Conservation (phyloP, 2,329 filamentous ascomycete species). For the Graphium sp. region DNA sequence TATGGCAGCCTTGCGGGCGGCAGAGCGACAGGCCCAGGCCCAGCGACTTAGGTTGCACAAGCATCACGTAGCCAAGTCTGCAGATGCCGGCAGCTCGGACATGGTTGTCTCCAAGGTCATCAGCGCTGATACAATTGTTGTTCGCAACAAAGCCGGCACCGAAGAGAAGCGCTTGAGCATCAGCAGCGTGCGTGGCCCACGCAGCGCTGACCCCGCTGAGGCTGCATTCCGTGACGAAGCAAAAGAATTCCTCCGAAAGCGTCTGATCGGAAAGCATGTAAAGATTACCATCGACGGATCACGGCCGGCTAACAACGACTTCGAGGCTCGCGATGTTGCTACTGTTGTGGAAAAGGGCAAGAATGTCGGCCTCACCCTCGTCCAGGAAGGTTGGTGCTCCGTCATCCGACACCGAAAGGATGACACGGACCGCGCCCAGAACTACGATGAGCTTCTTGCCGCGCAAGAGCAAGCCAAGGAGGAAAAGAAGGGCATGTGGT, state of each 20-base stretch:
- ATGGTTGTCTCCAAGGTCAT: conserved; percentile 74
- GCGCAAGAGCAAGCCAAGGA: conserved; percentile 73
- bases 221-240: conserved; percentile 81
- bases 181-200: conserved; percentile 88
- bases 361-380: conserved; percentile 68
- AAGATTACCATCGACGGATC: conserved; percentile 79
- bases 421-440: conserved; percentile 81
- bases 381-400: conserved; percentile 86
- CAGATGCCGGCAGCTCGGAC: conserved; percentile 46
- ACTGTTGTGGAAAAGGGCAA: conserved; percentile 72
- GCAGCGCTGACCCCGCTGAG: conserved; percentile 72
- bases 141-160: conserved; percentile 67
- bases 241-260: conserved; percentile 91
- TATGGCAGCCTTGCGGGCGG: conserved; percentile 72
- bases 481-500: conserved; percentile 90
- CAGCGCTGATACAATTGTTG: conserved; percentile 74
- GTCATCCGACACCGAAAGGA: conserved; percentile 92
- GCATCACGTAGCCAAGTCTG: conserved; percentile 53
- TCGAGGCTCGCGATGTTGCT: conserved; percentile 87
- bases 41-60: conserved; percentile 67
- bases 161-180: conserved; percentile 80
- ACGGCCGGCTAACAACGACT: conserved; percentile 76
- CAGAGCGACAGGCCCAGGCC: conserved; percentile 72
- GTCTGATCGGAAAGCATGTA: conserved; percentile 89
- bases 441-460: conserved; percentile 77